These are phyloP conservation scores for Rhynchosporium agropyri DNA, from an alignment of 2,329 filamentous ascomycete species.

Conservation along the genomic window DNA sequence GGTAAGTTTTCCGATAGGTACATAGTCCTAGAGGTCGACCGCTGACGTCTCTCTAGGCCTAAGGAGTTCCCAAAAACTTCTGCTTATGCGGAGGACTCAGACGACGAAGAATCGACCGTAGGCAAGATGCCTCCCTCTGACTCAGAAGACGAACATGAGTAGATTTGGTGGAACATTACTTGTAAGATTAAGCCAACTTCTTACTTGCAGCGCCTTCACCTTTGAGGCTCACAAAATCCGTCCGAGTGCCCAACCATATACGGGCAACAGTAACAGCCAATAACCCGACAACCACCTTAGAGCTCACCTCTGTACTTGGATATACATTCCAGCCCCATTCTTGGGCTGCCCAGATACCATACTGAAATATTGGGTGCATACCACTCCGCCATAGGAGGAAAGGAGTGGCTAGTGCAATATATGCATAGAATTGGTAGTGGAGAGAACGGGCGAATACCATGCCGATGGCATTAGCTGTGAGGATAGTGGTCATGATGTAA, in stretches of 20 bases:
- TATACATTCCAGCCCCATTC: conserved; percentile 78
- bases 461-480: conserved; percentile 66
- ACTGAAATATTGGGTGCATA: conserved; percentile 60
- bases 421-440: conserved; percentile 77
- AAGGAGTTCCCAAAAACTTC: conserved; percentile 73
- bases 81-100: conserved; percentile 62
- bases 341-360: conserved; percentile 63
- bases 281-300: conserved; percentile 67
- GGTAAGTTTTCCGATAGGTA: conserved; percentile 53
- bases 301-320: conserved; percentile 67
- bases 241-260: conserved; percentile 44
- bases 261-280: conserved; percentile 64
- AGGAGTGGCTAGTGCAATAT: conserved; percentile 72
- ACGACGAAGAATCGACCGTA: conserved; percentile 76
- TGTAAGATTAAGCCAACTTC: conserved; percentile 31
- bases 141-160: conserved; percentile 62
- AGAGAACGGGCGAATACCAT: conserved; percentile 70
- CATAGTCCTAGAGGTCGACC: background rate
- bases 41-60: conserved; percentile 54
- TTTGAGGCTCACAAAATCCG: conserved; percentile 38
- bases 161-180: conserved; percentile 14
- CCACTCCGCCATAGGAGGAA: conserved; percentile 69
- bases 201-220: conserved; percentile 35
- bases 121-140: conserved; percentile 85
- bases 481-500: conserved; percentile 63